phyloP scores from a whole-genome alignment of 176 grass and related monocot genomes.

The Melocanna baccifera region DNA sequence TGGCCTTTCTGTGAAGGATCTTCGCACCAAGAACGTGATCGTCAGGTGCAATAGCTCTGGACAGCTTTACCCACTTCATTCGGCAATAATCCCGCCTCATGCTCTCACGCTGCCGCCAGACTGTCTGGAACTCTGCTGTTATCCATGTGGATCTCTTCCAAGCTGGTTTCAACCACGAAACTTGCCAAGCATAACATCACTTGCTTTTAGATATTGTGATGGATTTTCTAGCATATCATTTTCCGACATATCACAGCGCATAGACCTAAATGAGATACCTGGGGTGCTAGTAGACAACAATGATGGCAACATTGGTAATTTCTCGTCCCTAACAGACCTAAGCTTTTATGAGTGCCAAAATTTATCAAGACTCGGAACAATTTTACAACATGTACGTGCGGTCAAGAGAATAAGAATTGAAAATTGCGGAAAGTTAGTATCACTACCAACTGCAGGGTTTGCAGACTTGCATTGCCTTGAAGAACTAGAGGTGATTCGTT shows the following conservation, averaged over 20 bases:
- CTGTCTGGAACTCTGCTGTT: accelerated
- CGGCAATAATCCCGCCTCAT: too few species aligned
- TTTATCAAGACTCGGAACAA: not conserved
- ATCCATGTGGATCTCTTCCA: too few species aligned
- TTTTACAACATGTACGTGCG: not conserved
- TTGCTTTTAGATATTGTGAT: not conserved
- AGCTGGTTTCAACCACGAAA: not conserved
- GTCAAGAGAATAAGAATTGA: not conserved
- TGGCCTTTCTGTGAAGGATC: too few species aligned
- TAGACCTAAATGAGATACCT: not conserved
- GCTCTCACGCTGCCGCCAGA: too few species aligned
- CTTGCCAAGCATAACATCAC: not conserved
- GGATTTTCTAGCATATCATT: not conserved
- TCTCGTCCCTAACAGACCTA: not conserved
- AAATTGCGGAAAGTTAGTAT: not conserved
- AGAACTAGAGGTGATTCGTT: too few species aligned
- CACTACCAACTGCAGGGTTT: not conserved
- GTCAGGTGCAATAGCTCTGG: too few species aligned
- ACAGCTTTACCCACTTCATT: too few species aligned
- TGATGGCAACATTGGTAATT: not conserved
- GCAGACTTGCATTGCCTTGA: not conserved
- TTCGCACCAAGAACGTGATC: too few species aligned
- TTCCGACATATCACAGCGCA: not conserved
- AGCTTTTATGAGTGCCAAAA: not conserved
- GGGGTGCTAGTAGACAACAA: not conserved